These are phyloP conservation scores for Phytophthora pini DNA, from an alignment of 352 stramenopile species.

Conservation along the genomic window DNA sequence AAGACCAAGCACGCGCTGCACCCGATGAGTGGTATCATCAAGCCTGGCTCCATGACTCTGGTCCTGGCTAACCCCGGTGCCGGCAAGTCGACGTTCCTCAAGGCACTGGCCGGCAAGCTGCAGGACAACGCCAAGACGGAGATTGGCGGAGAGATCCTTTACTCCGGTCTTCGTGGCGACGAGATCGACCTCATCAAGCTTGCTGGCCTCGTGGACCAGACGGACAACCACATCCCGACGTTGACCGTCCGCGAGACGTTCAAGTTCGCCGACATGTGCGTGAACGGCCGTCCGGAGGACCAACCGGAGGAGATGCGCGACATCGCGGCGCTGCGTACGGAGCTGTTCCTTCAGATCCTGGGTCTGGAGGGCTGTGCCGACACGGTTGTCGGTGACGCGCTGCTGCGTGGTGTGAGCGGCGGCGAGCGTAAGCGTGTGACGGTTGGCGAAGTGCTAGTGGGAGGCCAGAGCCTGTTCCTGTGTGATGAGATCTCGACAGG, in stretches of 20 bases:
- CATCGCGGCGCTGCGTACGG: constrained; percentile 63
- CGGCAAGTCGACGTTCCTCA: constrained; percentile 83
- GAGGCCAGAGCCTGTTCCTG: constrained; percentile 66
- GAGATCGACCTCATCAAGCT: constrained; percentile 77
- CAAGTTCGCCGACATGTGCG: constrained; percentile 38
- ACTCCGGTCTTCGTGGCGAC: constrained; percentile 57
- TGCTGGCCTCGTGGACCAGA: constrained; percentile 60
- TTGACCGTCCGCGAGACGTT: constrained; percentile 38
- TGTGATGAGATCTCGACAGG: constrained; percentile 80
- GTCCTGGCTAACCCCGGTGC: constrained; percentile 76
- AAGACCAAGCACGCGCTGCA: constrained; percentile 63
- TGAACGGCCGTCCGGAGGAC: constrained; percentile 55
- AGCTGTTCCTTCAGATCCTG: constrained; percentile 83
- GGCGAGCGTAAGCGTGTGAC: constrained; percentile 89
- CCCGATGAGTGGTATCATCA: constrained; percentile 90
- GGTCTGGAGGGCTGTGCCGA: constrained; percentile 89
- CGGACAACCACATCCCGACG: constrained; percentile 38
- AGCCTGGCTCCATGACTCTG: constrained; percentile 55
- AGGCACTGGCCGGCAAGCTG: constrained; percentile 71
- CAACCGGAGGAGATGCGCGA: constrained; percentile 76
- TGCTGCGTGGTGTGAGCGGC: constrained; percentile 90
- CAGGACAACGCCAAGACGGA: constrained; percentile 48
- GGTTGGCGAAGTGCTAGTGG: constrained; percentile 72
- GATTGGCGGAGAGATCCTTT: constrained; percentile 69
- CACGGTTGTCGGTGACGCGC: constrained; percentile 92